Conservation (phyloP, 148 eudicot species). For the Rhododendron ovatum region DNA sequence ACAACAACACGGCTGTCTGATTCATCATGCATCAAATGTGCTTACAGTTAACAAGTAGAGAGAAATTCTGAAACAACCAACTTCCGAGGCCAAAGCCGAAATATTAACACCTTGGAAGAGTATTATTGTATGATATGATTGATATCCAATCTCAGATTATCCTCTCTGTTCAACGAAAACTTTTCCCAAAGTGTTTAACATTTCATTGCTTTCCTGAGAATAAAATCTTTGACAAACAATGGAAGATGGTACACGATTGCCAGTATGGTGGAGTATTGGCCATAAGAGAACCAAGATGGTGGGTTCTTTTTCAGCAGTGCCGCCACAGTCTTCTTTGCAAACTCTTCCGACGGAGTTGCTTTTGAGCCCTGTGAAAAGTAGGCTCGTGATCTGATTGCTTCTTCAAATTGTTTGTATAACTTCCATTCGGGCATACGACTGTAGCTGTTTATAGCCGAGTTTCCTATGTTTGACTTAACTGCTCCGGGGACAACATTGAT, state of each 20-base stretch:
- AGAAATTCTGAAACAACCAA: background rate
- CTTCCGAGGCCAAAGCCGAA: background rate
- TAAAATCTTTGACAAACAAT: constrained; percentile 51
- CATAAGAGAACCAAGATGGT: constrained; percentile 74
- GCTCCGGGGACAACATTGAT: constrained; percentile 77
- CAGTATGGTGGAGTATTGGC: constrained; percentile 50
- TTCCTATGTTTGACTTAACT: constrained; percentile 60
- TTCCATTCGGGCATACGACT: constrained; percentile 78
- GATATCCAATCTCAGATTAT: background rate
- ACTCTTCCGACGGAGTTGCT: constrained; percentile 71
- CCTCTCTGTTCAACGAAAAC: background rate
- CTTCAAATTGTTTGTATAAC: constrained; percentile 62
- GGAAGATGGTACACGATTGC: constrained; percentile 62
- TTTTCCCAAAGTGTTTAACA: constrained; percentile 21
- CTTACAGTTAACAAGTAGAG: background rate
- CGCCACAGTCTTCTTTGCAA: constrained; percentile 67
- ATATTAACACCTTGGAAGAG: background rate
- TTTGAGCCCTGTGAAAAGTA: constrained; percentile 53
- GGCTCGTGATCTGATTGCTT: constrained; percentile 61
- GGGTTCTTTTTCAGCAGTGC: constrained; percentile 55
- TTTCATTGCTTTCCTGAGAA: constrained; percentile 44
- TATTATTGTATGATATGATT: background rate
- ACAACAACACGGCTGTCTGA: background rate
- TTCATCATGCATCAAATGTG: background rate
- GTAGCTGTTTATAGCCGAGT: constrained; percentile 45